Conservation (phyloP, 164 flowering plant genomes). For the Platanus orientalis region DNA sequence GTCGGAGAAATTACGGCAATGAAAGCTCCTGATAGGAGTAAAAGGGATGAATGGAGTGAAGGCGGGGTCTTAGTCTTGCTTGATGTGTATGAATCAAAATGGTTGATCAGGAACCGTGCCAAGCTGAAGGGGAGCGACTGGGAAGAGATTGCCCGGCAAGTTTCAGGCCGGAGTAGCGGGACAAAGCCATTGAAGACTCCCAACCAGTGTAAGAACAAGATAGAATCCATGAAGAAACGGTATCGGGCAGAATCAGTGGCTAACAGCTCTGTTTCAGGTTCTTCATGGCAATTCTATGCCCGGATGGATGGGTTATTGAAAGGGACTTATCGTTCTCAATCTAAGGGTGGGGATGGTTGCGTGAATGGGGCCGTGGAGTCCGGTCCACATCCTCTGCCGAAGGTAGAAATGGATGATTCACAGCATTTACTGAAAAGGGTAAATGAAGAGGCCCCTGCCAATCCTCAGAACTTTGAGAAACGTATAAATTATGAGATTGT, state of each 20-base stretch:
- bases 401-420: slow-evolving; percentile 15
- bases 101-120: slow-evolving; percentile 24
- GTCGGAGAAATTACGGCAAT: not conserved
- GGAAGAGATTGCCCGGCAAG: slow-evolving; percentile 26
- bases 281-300: slow-evolving; percentile 22
- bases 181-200: slow-evolving; percentile 16
- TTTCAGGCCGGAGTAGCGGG: slow-evolving; percentile 12
- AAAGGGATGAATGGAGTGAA: slow-evolving; percentile 30
- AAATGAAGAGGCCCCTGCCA: not conserved
- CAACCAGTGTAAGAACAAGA: slow-evolving; percentile 28
- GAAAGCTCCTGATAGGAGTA: slow-evolving; percentile 17
- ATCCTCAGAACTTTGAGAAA: slow-evolving; percentile 1
- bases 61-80: slow-evolving; percentile 20
- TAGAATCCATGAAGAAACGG: slow-evolving; percentile 28
- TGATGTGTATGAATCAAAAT: slow-evolving; percentile 23
- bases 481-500: slow-evolving; percentile 5
- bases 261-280: not conserved
- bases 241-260: slow-evolving; percentile 16
- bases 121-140: slow-evolving; percentile 27
- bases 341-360: slow-evolving; percentile 3
- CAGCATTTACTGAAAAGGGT: slow-evolving; percentile 4
- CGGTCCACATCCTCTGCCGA: slow-evolving; percentile 5
- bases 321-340: slow-evolving; percentile 8
- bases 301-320: slow-evolving; percentile 21
- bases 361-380: slow-evolving; percentile 7